Conservation (phyloP, 139 green algal species). For the Chlorella sp. region DNA sequence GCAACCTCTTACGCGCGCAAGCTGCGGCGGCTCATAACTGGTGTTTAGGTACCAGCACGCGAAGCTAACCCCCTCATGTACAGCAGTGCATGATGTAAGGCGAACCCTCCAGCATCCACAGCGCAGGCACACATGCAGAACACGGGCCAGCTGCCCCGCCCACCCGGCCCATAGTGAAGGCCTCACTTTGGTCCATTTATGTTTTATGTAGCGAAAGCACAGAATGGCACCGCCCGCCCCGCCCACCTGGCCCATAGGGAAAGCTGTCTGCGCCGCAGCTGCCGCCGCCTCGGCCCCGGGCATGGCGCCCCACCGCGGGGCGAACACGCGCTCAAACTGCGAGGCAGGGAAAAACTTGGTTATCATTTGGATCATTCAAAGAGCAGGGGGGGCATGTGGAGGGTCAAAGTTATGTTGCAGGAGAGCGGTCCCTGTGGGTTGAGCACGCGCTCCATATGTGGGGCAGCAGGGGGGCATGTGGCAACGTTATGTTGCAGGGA, state of each 20-base stretch:
- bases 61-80: too few relatives aligned
- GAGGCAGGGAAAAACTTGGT: neutral
- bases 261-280: neutral
- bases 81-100: too few relatives aligned
- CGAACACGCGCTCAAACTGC: constrained; percentile 6
- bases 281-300: neutral
- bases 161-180: too few relatives aligned
- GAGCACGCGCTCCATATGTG: neutral
- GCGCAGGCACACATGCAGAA: neutral
- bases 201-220: neutral
- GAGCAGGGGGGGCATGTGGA: neutral
- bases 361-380: neutral
- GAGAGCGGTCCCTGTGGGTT: too few relatives aligned
- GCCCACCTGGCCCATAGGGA: constrained; percentile 15
- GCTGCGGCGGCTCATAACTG: too few relatives aligned
- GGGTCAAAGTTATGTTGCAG: neutral
- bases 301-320: neutral
- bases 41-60: too few relatives aligned
- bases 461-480: neutral
- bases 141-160: too few relatives aligned
- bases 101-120: neutral
- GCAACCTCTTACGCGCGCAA: too few relatives aligned
- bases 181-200: neutral
- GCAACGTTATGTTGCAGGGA: too few relatives aligned
- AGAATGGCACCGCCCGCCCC: neutral